Base-by-base conservation (phyloP, 495 filamentous ascomycete species). In the Echria macrotheca region DNA sequence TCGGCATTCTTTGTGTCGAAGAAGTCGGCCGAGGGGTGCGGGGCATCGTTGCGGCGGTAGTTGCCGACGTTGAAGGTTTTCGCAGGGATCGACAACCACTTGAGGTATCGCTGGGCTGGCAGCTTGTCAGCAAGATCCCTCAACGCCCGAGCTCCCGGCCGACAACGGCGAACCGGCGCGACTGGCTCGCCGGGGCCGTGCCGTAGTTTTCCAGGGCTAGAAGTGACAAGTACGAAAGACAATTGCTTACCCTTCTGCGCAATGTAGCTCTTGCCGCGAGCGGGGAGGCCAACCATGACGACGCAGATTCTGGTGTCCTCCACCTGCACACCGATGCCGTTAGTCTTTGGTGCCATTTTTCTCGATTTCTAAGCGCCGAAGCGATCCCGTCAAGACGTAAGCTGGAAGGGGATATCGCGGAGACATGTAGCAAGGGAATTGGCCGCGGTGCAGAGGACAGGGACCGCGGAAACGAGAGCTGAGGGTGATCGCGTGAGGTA, bases 211-310 rank as follows among this genome's bases (percentile, higher is more conserved):
- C n/a, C n/a, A n/a, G n/a, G n/a, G n/a, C n/a, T n/a, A n/a, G n/a
- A n/a, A n/a, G n/a, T n/a, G n/a, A n/a, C n/a, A n/a, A n/a, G n/a
- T n/a, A n/a, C n/a, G n/a, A n/a, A n/a, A 17, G 56, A 63, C 40
- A 61, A 50, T 48, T 36, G n/a, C 73, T 56, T 74, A 95, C 93
- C 91, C 75, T 96, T 96, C 59, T 93, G 88, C 28, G 93, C 91
- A 60, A 98, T 97, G 58, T 95, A 83, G 68, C 86, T 93, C 76
- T 98, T 98, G 60, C 93, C 93, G 44, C 93, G 78, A 47, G 93
- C 93, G 32, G 93, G 93, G 43, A 98, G 74, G 33, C 93, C 93
- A 39, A 98, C 93, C 93, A 98, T 96, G 46, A 97, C 87, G n/a
- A 98, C 91, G 59, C 90, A 96, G 66, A 98, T 95, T 61, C 85